These are phyloP conservation scores for Mrakia gelida DNA, from an alignment of 768 basidiomycete genomes.

Conservation along the genomic window DNA sequence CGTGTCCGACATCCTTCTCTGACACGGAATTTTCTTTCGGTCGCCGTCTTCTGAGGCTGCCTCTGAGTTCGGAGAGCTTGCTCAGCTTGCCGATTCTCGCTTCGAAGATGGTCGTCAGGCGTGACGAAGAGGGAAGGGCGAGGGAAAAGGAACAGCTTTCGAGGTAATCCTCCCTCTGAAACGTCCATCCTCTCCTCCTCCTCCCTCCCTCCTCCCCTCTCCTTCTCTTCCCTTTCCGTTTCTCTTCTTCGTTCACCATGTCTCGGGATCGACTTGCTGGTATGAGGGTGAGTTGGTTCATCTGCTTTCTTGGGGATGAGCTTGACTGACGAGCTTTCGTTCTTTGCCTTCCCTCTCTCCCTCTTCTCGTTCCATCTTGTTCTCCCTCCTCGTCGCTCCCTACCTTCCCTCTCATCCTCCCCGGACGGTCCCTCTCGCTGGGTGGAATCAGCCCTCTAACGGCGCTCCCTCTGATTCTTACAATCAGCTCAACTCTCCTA, in stretches of 20 bases:
- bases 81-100: too few species aligned
- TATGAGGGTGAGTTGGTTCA: slow-evolving; percentile 24
- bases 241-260: slow-evolving; percentile 5
- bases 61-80: too few species aligned
- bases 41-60: too few species aligned
- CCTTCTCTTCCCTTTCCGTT: slow-evolving; percentile 6
- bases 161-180: too few species aligned
- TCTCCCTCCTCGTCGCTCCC: not conserved
- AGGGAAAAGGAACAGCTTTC: too few species aligned
- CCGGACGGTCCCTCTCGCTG: not conserved
- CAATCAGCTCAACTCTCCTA: not conserved
- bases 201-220: not conserved
- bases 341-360: slow-evolving; percentile 3
- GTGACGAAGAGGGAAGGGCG: too few species aligned
- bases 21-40: too few species aligned
- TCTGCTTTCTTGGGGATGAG: too few species aligned
- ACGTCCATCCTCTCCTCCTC: not conserved
- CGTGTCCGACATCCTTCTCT: too few species aligned
- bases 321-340: not conserved
- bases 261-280: slow-evolving; percentile 28
- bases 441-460: not conserved
- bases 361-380: not conserved
- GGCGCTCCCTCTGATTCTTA: not conserved
- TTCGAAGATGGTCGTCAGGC: too few species aligned
- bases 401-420: not conserved